These are phyloP conservation scores for Lagerstroemia speciosa DNA, from an alignment of 345 rosid species.

Conservation along the genomic window DNA sequence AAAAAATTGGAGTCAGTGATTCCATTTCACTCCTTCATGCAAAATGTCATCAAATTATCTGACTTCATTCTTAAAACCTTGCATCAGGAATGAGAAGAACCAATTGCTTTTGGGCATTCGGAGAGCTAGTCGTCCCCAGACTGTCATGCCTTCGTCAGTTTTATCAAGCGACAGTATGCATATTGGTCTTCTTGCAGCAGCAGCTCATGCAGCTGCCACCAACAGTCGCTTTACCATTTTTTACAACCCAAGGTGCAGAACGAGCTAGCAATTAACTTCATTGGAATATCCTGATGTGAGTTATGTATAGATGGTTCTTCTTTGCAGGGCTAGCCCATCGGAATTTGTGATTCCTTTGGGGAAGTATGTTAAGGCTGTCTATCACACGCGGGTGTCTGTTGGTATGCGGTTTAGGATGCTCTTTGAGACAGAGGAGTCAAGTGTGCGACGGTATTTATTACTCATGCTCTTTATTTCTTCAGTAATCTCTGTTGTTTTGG, in stretches of 20 bases:
- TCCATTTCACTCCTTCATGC: background rate
- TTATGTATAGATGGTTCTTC: slow-evolving; percentile 7
- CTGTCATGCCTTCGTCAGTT: slow-evolving; percentile 44
- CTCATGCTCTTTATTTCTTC: background rate
- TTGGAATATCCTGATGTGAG: background rate
- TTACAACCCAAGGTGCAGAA: slow-evolving; percentile 35
- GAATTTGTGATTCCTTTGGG: slow-evolving; percentile 52
- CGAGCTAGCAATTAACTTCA: background rate
- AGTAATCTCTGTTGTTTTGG: background rate
- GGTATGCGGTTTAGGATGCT: slow-evolving; percentile 67
- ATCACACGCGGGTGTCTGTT: slow-evolving; percentile 48
- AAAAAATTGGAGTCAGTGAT: background rate
- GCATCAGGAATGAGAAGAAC: slow-evolving; percentile 41
- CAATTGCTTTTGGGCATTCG: slow-evolving; percentile 41
- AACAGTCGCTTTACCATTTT: slow-evolving; percentile 41
- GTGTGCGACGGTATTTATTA: slow-evolving; percentile 39
- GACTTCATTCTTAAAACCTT: background rate
- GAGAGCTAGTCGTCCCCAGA: slow-evolving; percentile 37
- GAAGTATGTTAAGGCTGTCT: slow-evolving; percentile 43
- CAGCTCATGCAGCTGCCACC: slow-evolving; percentile 45
- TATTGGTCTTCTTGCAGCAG: slow-evolving; percentile 51
- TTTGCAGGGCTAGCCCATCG: slow-evolving; percentile 56
- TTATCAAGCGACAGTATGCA: slow-evolving; percentile 47
- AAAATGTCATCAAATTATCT: background rate
- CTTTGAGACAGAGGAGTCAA: slow-evolving; percentile 58